phyloP scores from a whole-genome alignment of 306 rosid species.

The Crataegus laevigata region DNA sequence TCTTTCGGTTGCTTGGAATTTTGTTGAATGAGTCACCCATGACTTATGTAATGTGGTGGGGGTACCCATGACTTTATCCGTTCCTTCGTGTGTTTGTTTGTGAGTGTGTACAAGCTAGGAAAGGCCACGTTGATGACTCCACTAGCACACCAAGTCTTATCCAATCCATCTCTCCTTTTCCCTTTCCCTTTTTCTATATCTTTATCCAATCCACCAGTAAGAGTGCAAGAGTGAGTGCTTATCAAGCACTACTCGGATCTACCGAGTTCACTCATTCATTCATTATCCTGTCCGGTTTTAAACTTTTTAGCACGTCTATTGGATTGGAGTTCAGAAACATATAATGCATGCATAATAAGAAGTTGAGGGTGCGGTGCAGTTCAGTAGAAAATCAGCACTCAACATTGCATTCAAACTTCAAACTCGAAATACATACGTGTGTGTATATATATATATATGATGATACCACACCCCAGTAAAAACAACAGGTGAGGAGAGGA shows the following conservation, averaged over 20 bases:
- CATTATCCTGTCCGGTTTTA: not conserved
- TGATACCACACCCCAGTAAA: not conserved
- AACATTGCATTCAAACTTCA: not conserved
- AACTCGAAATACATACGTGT: too few species aligned
- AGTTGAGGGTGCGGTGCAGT: not conserved
- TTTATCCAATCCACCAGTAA: not conserved
- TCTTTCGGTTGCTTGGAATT: not conserved
- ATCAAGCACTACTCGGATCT: too few species aligned
- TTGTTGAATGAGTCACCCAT: not conserved
- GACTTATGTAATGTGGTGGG: too few species aligned
- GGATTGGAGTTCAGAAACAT: not conserved
- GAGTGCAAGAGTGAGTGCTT: too few species aligned
- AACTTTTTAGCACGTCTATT: not conserved
- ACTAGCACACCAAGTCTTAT: not conserved
- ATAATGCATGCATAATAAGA: not conserved
- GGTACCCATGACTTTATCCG: not conserved
- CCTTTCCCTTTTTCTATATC: not conserved
- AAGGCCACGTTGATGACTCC: slow-evolving; percentile 4
- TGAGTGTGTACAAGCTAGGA: not conserved
- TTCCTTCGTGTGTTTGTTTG: not conserved
- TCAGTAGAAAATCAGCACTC: not conserved
- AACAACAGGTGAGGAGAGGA: not conserved
- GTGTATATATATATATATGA: too few species aligned
- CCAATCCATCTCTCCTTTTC: not conserved
- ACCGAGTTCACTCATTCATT: not conserved